Evolutionary conservation across 2,329 filamentous ascomycete species (phyloP).

Genomic region (Aspergillus japonicus): DNA sequence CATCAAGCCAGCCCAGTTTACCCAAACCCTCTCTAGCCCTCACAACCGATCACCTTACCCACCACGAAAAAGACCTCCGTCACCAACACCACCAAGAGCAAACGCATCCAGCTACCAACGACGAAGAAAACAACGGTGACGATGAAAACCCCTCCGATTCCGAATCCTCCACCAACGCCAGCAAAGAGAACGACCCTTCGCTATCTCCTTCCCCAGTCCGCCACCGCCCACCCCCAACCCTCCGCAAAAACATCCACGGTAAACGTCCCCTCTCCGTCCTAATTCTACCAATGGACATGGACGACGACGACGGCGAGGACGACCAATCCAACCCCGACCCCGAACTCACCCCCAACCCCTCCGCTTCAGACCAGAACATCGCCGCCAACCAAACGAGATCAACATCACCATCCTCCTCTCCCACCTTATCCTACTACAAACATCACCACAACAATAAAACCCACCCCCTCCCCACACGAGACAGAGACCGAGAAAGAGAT

Average conservation of each 20-base stretch:
- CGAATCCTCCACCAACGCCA: slow-evolving; percentile 32
- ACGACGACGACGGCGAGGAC: slow-evolving; percentile 20
- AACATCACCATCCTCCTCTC: background rate
- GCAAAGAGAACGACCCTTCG: slow-evolving; percentile 52
- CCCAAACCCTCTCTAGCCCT: slow-evolving; percentile 5
- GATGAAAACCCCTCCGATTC: slow-evolving; percentile 24
- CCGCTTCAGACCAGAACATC: slow-evolving; percentile 44
- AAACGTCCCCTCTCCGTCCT: slow-evolving; percentile 48
- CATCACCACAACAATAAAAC: background rate
- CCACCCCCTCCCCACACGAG: background rate
- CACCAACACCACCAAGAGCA: slow-evolving; percentile 1
- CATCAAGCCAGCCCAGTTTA: background rate
- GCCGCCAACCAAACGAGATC: slow-evolving; percentile 31
- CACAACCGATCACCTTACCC: slow-evolving; percentile 13
- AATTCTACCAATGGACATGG: slow-evolving; percentile 32
- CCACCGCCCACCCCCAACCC: slow-evolving; percentile 32
- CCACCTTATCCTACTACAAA: background rate
- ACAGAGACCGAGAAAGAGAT: background rate
- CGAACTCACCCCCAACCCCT: slow-evolving; percentile 28
- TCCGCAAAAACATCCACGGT: slow-evolving; percentile 36
- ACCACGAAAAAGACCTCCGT: slow-evolving; percentile 7
- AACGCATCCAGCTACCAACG: slow-evolving; percentile 9
- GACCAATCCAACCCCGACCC: slow-evolving; percentile 25
- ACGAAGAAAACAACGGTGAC: slow-evolving; percentile 12
- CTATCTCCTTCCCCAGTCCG: slow-evolving; percentile 40